Evolutionary conservation across 306 rosid species (phyloP), one percentile per base, ranked within the genome.

Genomic region (Astragalus glycyphyllos): DNA sequence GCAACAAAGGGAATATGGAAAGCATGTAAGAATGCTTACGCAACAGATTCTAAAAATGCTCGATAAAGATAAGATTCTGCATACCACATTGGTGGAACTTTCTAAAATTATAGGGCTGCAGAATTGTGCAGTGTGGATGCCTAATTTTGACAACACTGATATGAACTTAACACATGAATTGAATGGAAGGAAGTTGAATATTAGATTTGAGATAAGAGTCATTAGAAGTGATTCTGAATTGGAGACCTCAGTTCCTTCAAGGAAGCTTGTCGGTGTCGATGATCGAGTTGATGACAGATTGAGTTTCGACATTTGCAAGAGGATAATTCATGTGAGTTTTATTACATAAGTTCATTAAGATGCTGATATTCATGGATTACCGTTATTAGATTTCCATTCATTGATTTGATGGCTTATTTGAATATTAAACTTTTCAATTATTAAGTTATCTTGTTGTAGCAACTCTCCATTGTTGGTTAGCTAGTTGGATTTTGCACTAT

Each of bases 101-200:
- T 90, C 98, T 4, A 80, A 90, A 74, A 83, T 88, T 3, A 73
- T 93, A 56, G 94, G 96, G 12, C 82, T 93, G 90, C 96, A 93
- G 59, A 87, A 88, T 49, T 93, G 96, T 82, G 88, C 94, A 4
- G 96, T 93, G 42, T 93, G 97, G 98, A 93, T 93, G 98, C 93
- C 98, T 11, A 85, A 87, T 79, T 84, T 72, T 70, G 82, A 77
- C 20, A 88, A 81, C 61, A 85, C 90, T 11, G 83, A 85, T 76
- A 84, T 93, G 97, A 82, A 76, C 31, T 82, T 93, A 71, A 93
- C 90, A 34, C 88, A 88, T 65, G 87, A 93, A 70, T 78, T 86
- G 88, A 85, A 87, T 64, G 86, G 83, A 57, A 71, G 85, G 75
- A 81, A n/a, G n/a, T n/a, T n/a, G n/a, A n/a, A 74, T 82, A 58